Base-by-base conservation (phyloP, 2,329 filamentous ascomycete genomes). In the Emericellopsis cladophorae region DNA sequence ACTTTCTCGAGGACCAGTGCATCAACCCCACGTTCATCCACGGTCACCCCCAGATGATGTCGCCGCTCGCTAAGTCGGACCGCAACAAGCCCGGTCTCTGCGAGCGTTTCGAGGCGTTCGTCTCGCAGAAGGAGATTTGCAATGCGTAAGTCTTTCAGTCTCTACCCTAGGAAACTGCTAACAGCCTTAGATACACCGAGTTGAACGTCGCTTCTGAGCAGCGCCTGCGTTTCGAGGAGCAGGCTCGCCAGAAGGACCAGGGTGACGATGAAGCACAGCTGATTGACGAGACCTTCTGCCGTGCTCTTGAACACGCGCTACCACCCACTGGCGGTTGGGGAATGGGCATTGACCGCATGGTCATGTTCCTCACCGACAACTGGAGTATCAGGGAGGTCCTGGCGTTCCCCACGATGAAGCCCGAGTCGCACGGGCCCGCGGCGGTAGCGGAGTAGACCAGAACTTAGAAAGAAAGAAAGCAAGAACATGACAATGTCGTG, bases 401-500 rank as follows among this genome's bases (percentile, higher is more conserved):
- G 47, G 80, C 90, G 8, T 98, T 98, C 78, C 92, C 92, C 10
- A 90, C 95, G 67, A 95, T 98, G 86, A 95, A 94, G 77, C 84
- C 90, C 39, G 84, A 90, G 54, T 66, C 71, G 45, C 61, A 43
- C 21, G 37, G 40, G 23, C 42, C 40, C 26, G 34, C 23, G 23
- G 11, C 14, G 14, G 24, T 41, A n/a, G 15, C 8, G 22, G 35
- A 37, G 37, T 16, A 11, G 6, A 15, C 31, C 10, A 23, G 18
- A 31, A 6, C 32, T 18, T 33, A 36, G 16, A 39, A 23, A 18
- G 31, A 22, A 29, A 36, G 39, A 23, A 41, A 41, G n/a, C 14
- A 41, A 33, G 21, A 33, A 40, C 7, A 16, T 4, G 26, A 29
- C 12, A 29, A 29, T 29, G 8, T 16, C 9, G 18, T 26, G 26